Evolutionary conservation across 1,284 basidiomycete genomes (phyloP).

Genomic region (Tylopilus sp.): DNA sequence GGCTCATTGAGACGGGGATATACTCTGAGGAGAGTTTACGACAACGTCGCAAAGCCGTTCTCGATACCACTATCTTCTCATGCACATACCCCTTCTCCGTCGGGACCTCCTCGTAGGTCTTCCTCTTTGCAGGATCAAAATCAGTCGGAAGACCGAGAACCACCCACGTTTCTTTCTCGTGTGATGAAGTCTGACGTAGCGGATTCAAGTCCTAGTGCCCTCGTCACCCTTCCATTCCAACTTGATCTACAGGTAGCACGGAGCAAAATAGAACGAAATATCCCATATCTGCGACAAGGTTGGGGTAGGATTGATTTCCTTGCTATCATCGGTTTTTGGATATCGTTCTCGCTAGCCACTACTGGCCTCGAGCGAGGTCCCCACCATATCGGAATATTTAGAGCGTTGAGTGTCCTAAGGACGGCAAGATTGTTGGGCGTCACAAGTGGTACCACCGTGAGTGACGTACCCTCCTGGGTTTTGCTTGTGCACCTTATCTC

Average conservation of each 20-base stretch:
- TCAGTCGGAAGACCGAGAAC: conserved; percentile 9
- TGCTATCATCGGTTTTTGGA: conserved; percentile 80
- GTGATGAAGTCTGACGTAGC: conserved; percentile 45
- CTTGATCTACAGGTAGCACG: conserved; percentile 44
- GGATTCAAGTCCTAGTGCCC: conserved; percentile 30
- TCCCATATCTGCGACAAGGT: conserved; percentile 88
- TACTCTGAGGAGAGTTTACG: conserved; percentile 29
- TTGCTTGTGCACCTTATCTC: background rate
- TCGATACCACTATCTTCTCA: conserved; percentile 25
- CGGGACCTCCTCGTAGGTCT: background rate
- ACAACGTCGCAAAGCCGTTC: conserved; percentile 35
- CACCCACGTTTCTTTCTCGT: conserved; percentile 47
- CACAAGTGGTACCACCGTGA: conserved; percentile 87
- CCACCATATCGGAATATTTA: conserved; percentile 81
- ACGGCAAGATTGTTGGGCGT: conserved; percentile 81
- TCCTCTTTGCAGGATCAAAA: background rate
- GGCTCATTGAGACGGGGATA: conserved; percentile 29
- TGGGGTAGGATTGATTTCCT: conserved; percentile 92
- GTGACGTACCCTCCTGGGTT: conserved; percentile 24
- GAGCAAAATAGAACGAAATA: conserved; percentile 54
- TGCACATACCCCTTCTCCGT: conserved; percentile 9
- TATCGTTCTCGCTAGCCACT: conserved; percentile 67
- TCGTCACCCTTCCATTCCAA: conserved; percentile 60
- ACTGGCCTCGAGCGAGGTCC: conserved; percentile 59
- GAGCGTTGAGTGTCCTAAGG: conserved; percentile 85